Evolutionary conservation across 352 stramenopile genomes (phyloP), one percentile per base, ranked within the genome.

Genomic region (Elongisporangium undulatum): DNA sequence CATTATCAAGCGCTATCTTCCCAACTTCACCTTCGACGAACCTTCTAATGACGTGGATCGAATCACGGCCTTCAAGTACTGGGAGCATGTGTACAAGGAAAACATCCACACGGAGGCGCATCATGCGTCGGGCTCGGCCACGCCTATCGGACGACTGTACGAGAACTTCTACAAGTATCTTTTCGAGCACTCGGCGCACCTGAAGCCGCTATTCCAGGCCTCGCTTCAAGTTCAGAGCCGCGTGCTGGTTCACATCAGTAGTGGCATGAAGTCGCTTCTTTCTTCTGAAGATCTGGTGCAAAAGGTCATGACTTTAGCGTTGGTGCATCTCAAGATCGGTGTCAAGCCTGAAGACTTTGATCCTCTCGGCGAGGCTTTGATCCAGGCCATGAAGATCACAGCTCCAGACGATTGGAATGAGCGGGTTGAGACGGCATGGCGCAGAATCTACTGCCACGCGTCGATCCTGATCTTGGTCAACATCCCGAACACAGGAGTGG

Each of bases 291-390:
- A 87, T 51, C 66, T 85, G 16, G 78, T 85, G 41, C 62, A 82
- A 15, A 85, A 86, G 45, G 77, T 87, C 20, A 73, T 86, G 61
- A 69, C 79, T 23, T 59, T 87, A 17, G 67, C 79, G 20, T 68
- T 85, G 19, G 63, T 86, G 17, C 79, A 89, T 67, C 71, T 86
- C 56, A 85, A 87, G 55, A 86, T 87, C 49, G 75, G 80, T 22
- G 74, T 90, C n/a, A 79, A 83, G 41, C 72, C 74, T 24, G 67
- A 85, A 13, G 77, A 90, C 56, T 86, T 90, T 51, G 75, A 87
- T 48, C 73, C 78, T 12, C 64, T 90, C 0, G 75, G 80, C 15
- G 68, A 85, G 49, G 73, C 77, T 16, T 66, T 87, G 13, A 80
- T 87, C 20, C 74, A 87, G 55, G 74, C 74, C 1, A 90, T 89